These are phyloP conservation scores for Verbascum thapsus DNA, from an alignment of 257 asterid species.

Conservation along the genomic window DNA sequence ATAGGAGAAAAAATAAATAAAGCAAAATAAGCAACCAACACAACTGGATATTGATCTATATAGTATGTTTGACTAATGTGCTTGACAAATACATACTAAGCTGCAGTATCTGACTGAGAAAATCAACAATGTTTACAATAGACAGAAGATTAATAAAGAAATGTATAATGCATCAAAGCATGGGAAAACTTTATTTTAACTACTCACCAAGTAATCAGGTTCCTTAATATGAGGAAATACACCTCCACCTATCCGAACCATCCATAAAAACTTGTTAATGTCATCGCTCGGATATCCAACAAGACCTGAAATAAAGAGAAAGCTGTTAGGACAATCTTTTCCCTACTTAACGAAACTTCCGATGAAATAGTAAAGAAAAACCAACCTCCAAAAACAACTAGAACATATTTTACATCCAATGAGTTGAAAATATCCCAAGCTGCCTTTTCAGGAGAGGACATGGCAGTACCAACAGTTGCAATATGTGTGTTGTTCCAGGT, in stretches of 20 bases:
- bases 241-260: slow-evolving; percentile 99
- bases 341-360: slow-evolving; percentile 1
- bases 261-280: slow-evolving; percentile 97
- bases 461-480: slow-evolving; percentile 99
- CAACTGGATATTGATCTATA: slow-evolving; percentile 14
- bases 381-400: slow-evolving; percentile 99
- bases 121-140: slow-evolving; percentile 8
- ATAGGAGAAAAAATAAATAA: not conserved
- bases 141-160: slow-evolving; percentile 10
- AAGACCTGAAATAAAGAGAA: slow-evolving; percentile 64
- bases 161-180: not conserved
- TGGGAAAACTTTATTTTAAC: slow-evolving; percentile 7
- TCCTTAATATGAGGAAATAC: slow-evolving; percentile 98
- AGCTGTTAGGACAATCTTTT: slow-evolving; percentile 30
- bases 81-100: not conserved
- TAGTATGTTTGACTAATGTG: too few relatives aligned
- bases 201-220: slow-evolving; percentile 92
- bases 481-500: slow-evolving; percentile 99
- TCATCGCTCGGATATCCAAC: slow-evolving; percentile 99
- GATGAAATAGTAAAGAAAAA: slow-evolving; percentile 25
- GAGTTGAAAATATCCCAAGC: slow-evolving; percentile 97
- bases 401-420: slow-evolving; percentile 97
- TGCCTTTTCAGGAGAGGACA: slow-evolving; percentile 98
- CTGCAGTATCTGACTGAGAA: slow-evolving; percentile 6
- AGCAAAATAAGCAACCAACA: too few relatives aligned